Conservation (phyloP, 331 rosid genomes). For the Quercus tomentella region DNA sequence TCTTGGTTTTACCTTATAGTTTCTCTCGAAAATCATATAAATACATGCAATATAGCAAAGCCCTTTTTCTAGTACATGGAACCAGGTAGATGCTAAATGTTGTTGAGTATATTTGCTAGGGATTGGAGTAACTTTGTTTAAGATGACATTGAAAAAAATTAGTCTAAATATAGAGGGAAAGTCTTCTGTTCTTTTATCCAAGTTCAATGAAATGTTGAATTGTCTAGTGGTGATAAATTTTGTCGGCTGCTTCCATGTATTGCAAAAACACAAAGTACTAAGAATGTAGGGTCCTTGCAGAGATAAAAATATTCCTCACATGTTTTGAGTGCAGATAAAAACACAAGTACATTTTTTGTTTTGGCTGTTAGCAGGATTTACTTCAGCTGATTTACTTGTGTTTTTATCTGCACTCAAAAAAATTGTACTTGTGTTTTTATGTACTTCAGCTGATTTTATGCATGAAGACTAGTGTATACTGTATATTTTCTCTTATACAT, state of each 20-base stretch:
- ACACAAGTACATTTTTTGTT: neutral
- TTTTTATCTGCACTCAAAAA: too few relatives aligned
- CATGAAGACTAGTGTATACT: neutral
- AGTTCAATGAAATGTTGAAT: too few relatives aligned
- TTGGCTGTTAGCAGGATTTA: neutral
- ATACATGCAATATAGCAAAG: neutral
- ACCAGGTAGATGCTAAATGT: neutral
- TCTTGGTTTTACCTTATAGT: neutral
- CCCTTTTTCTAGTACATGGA: neutral
- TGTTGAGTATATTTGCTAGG: neutral
- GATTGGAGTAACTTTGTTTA: too few relatives aligned
- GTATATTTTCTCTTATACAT: neutral
- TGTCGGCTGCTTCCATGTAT: too few relatives aligned
- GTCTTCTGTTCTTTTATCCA: too few relatives aligned
- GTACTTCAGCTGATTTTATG: neutral
- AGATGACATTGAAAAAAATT: too few relatives aligned
- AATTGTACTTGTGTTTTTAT: too few relatives aligned
- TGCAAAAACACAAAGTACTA: neutral
- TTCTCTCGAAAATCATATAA: neutral
- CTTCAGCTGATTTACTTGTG: neutral
- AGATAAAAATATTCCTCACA: neutral
- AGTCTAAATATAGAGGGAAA: too few relatives aligned
- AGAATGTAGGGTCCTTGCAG: neutral
- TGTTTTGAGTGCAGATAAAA: neutral
- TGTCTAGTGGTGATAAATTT: too few relatives aligned